These are phyloP conservation scores for Furcasterigmium sp. DNA, from an alignment of 2,329 filamentous ascomycete species.

Conservation along the genomic window DNA sequence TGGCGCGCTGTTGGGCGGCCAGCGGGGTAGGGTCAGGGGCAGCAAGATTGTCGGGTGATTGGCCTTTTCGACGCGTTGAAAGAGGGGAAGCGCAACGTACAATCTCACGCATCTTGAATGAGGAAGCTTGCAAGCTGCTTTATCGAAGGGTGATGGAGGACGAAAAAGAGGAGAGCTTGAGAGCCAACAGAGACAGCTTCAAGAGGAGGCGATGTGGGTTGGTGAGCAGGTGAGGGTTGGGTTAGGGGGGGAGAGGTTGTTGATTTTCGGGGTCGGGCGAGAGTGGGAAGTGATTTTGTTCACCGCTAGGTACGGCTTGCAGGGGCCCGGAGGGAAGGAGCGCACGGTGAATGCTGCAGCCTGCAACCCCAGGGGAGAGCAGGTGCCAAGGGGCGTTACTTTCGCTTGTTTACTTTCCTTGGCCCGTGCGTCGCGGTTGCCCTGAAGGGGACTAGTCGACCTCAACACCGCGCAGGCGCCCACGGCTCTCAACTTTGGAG, in stretches of 20 bases:
- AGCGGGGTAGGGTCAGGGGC: constrained; percentile 26
- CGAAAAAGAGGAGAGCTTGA: constrained; percentile 17
- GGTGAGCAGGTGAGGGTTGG: constrained; percentile 8
- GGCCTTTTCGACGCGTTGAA: constrained; percentile 32
- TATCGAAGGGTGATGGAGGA: constrained; percentile 17
- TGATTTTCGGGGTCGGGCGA: constrained; percentile 29
- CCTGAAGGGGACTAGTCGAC: background rate
- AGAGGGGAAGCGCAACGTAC: constrained; percentile 44
- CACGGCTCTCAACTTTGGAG: too few relatives aligned
- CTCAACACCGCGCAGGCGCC: too few relatives aligned
- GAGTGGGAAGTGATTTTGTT: constrained; percentile 18
- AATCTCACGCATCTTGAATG: constrained; percentile 62
- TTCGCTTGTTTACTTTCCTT: constrained; percentile 28
- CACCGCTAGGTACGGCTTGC: constrained; percentile 26
- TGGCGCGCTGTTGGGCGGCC: background rate
- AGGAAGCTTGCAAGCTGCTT: constrained; percentile 16
- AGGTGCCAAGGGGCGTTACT: constrained; percentile 15
- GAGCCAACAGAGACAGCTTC: constrained; percentile 28
- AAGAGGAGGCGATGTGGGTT: constrained; percentile 13
- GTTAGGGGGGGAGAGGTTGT: constrained; percentile 21
- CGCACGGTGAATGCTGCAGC: background rate
- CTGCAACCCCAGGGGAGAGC: constrained; percentile 9
- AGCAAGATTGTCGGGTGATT: constrained; percentile 2
- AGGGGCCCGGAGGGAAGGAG: constrained; percentile 12
- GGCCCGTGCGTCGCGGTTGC: constrained; percentile 17